These are phyloP conservation scores for Prunella vulgaris DNA, from an alignment of 257 asterid species.

Conservation along the genomic window DNA sequence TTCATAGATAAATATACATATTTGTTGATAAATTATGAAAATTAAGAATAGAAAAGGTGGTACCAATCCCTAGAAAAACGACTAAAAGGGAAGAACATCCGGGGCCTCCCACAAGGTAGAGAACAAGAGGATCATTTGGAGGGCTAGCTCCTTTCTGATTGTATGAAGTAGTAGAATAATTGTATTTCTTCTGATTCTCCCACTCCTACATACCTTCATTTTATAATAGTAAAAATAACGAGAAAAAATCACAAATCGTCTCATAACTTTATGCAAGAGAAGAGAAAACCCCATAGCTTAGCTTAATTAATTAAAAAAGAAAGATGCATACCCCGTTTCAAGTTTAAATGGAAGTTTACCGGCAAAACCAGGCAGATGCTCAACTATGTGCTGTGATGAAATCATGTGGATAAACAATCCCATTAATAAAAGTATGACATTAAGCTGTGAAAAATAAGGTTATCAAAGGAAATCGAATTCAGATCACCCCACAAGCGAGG, in stretches of 20 bases:
- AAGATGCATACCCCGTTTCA: slow-evolving; percentile 20
- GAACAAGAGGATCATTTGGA: slow-evolving; percentile 23
- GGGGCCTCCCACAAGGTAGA: slow-evolving; percentile 29
- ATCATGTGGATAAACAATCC: neutral
- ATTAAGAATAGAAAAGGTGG: neutral
- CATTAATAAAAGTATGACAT: neutral
- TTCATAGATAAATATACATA: no score
- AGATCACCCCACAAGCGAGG: no score
- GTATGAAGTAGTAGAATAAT: slow-evolving; percentile 22
- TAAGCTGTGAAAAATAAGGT: no score
- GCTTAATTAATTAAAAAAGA: no score
- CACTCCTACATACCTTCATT: slow-evolving; percentile 20
- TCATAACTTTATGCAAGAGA: no score
- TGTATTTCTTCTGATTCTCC: slow-evolving; percentile 23
- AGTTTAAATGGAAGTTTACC: no score
- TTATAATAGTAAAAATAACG: no score
- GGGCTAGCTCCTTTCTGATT: slow-evolving; percentile 26
- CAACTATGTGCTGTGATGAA: slow-evolving; percentile 8
- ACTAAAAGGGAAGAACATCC: slow-evolving; percentile 24
- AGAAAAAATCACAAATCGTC: no score
- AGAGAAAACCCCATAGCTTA: no score
- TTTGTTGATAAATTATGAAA: no score
- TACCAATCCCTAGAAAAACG: slow-evolving; percentile 23
- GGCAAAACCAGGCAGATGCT: slow-evolving; percentile 24
- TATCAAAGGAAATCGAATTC: no score